A percentile compares a stretch with the other conserved stretches of the same genome.
phyloP scores from a whole-genome alignment of 169 alveolate species.

The Toxoplasma gondii region DNA sequence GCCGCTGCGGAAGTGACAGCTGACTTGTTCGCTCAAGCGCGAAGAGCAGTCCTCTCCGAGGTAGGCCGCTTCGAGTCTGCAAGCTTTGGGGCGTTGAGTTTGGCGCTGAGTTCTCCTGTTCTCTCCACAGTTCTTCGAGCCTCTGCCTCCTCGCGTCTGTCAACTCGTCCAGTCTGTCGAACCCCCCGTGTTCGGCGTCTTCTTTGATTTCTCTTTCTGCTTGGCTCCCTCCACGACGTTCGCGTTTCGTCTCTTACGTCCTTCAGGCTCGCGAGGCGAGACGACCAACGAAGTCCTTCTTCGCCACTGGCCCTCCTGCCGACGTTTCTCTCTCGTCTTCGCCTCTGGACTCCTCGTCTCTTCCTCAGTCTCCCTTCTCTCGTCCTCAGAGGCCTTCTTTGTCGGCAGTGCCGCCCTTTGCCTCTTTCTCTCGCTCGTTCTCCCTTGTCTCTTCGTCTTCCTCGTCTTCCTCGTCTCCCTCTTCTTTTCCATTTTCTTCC shows the following conservation, averaged over 20 bases:
- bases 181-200: not conserved
- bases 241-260: not conserved
- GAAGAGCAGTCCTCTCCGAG: not conserved
- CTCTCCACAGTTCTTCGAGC: too few relatives aligned
- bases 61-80: not conserved
- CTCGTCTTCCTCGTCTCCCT: not conserved
- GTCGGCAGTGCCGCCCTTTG: not conserved
- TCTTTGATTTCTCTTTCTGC: not conserved
- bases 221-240: not conserved
- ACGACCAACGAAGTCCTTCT: not conserved
- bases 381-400: not conserved
- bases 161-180: not conserved
- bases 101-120: not conserved
- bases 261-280: not conserved
- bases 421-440: not conserved
- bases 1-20: conserved; percentile 38
- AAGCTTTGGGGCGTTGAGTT: too few relatives aligned
- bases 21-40: not conserved
- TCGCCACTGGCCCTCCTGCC: not conserved
- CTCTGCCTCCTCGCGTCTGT: not conserved
- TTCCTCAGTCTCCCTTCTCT: not conserved
- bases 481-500: not conserved
- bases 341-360: not conserved
- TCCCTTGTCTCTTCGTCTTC: not conserved
- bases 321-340: not conserved